phyloP scores from a whole-genome alignment of 1,284 basidiomycete species.

The Ceratobasidium sp. region DNA sequence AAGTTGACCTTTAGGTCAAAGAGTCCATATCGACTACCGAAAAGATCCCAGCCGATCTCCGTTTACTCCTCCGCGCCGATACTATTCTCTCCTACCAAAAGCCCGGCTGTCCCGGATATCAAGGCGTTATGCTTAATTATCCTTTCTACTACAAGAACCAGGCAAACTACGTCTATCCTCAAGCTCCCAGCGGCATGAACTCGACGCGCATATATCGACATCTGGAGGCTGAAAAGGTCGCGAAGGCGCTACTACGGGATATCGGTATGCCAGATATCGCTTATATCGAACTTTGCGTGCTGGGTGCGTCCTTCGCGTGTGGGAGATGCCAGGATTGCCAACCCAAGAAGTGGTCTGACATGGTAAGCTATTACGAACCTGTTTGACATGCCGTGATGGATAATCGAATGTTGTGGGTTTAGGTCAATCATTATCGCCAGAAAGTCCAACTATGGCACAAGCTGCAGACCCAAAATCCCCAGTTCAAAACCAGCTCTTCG shows the following conservation, averaged over 20 bases:
- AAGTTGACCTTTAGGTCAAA: background rate
- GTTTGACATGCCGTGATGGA: background rate
- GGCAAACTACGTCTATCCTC: background rate
- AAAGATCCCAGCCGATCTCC: background rate
- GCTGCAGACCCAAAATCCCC: background rate
- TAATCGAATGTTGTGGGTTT: background rate
- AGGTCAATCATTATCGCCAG: slow-evolving; percentile 6
- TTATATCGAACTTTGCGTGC: background rate
- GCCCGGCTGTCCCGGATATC: background rate
- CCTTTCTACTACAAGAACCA: background rate
- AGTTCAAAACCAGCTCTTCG: background rate
- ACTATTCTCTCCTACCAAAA: background rate
- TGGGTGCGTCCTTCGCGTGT: background rate
- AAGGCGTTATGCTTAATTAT: background rate
- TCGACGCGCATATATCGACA: background rate
- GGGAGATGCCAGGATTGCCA: background rate
- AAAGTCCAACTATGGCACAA: background rate
- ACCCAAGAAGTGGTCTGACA: background rate
- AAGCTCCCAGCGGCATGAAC: background rate
- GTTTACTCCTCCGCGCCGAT: slow-evolving; percentile 24
- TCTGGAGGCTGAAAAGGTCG: slow-evolving; percentile 1
- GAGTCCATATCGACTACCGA: background rate
- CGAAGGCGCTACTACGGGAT: background rate
- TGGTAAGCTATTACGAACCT: background rate
- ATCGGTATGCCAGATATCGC: slow-evolving; percentile 4